Base-by-base conservation (phyloP, 257 asterid species). In the Forsythia viridissima region DNA sequence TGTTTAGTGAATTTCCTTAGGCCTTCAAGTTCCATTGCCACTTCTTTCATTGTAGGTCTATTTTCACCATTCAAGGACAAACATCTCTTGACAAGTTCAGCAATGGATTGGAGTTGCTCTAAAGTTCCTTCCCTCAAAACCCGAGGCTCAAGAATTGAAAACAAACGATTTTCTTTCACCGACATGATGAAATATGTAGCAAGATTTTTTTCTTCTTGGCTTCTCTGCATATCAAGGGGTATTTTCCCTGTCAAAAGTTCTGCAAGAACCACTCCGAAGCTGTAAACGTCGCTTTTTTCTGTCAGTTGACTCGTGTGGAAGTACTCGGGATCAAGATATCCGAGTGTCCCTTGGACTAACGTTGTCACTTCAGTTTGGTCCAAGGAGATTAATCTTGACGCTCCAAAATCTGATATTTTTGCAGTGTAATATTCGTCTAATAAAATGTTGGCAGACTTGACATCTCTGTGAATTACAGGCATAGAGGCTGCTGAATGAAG, bases 401-500 rank as follows among this genome's bases (percentile, higher is more conserved):
- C 82, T 43, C 89, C 86, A 48, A 85, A 82, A 72, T 82, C 89
- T 1, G 89, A 71, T 13, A 82, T 78, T 63, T 85, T 85, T 10
- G 86, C 83, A 0, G 80, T 77, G 21, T 77, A 80, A 0, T 63
- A 40, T n/a, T 78, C 52, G 8, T 81, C 85, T 59, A 80, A 21
- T 8, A 86, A 65, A 39, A 85, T 85, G 34, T 82, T 85, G n/a
- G 68, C 65, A 16, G 86, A 85, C 48, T 85, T 85, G 30, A 85
- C 84, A 5, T 85, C 88, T 67, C 88, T 85, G 36, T 85, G 88
- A 13, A 82, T 85, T 5, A 85, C 59, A 1, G 89, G 89, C 85
- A 55, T 82, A 4, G 83, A 61, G 38, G 89, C 86, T 0, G 86
- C 84, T 4, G 89, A 85, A 42, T 82, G 86, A 70, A 85, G 89